Evolutionary conservation across 768 basidiomycete species (phyloP), one percentile per base, ranked within the genome.

Genomic region (Candolleomyces eurysporus): DNA sequence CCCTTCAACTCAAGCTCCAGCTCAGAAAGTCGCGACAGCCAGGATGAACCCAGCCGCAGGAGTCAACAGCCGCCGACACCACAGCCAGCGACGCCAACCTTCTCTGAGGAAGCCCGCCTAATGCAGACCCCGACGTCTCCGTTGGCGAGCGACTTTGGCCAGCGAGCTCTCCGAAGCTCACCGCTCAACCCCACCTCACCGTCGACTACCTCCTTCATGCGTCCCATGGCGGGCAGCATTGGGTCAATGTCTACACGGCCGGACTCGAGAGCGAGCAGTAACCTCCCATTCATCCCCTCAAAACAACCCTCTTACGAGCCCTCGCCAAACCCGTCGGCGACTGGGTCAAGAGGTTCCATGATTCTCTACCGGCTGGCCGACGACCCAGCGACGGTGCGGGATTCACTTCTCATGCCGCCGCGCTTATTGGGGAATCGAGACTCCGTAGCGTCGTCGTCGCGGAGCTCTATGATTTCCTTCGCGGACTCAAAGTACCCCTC

Each of bases 401-500:
- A 65, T 32, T 61, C 69, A 19, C 64, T 77, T 22, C 69, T 78
- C 14, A 73, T 76, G 3, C 84, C 79, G 2, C 73, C 74, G 3
- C 54, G 59, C 21, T 59, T 66, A 17, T 63, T 69, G 5, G 61
- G 64, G 9, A 71, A 71, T 21, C 67, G 76, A 4, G 69, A 72
- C 36, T 75, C 72, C 26, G 61, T 76, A 19, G 59, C 73, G 13
- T 78, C 79, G 1, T 67, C 65, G 0, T 76, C 75, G 3, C 73
- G 71, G 8, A 74, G 76, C 51, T 76, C 85, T 5, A 69, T 84
- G 61, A 59, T 80, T 1, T 86, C 87, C 2, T 75, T 83, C 19
- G 82, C 85, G 21, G 85, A 88, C 48, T 87, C 86, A 10, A 91
- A 91, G 70, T 92, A 89, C 68, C 90, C 90, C 1, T 64, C 71